These are phyloP conservation scores for Citrus australasica DNA, from an alignment of 345 rosid species.

Conservation along the genomic window DNA sequence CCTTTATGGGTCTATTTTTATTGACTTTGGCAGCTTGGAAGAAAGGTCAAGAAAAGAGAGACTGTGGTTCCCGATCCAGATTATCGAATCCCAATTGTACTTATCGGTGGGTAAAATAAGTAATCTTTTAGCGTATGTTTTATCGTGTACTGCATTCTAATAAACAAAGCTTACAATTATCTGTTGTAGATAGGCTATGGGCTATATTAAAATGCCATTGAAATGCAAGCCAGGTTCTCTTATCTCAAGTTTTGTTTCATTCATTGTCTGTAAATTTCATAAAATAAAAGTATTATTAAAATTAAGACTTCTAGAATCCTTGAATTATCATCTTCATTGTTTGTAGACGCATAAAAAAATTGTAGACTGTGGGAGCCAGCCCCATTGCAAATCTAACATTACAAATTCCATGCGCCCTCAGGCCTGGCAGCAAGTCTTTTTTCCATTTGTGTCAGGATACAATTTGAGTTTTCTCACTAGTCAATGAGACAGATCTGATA, in stretches of 20 bases:
- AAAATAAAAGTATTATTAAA: not conserved
- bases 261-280: not conserved
- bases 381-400: not conserved
- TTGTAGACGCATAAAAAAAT: not conserved
- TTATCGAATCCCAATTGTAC: slow-evolving; percentile 53
- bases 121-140: not conserved
- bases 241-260: too few relatives aligned
- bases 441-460: not conserved
- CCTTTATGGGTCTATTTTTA: slow-evolving; percentile 1
- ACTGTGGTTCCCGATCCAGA: slow-evolving; percentile 66
- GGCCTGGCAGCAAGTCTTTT: not conserved
- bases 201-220: not conserved
- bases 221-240: not conserved
- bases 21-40: slow-evolving; percentile 46
- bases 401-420: not conserved
- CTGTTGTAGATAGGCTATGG: not conserved
- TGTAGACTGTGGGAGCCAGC: not conserved
- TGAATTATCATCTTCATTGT: not conserved
- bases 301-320: not conserved
- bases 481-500: not conserved
- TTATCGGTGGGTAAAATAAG: slow-evolving; percentile 39
- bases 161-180: not conserved
- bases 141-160: not conserved
- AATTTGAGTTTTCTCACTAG: not conserved
- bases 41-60: slow-evolving; percentile 40